Evolutionary conservation across 257 asterid species (phyloP).

Genomic region (Nicotiana noctiflora): DNA sequence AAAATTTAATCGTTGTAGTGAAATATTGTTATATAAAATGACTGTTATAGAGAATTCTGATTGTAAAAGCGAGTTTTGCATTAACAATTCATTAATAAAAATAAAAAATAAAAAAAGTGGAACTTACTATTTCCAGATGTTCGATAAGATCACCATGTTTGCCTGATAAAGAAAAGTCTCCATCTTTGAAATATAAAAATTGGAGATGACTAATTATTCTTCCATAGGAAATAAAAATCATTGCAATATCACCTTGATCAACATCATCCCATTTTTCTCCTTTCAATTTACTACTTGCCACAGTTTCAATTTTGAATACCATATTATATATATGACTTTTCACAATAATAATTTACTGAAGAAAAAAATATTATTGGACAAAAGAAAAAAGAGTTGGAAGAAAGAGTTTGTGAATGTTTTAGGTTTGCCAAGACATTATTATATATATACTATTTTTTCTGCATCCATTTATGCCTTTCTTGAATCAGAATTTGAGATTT

Average conservation of each 20-base stretch:
- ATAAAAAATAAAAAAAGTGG: neutral
- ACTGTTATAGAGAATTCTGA: too few relatives aligned
- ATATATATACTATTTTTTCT: neutral
- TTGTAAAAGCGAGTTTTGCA: too few relatives aligned
- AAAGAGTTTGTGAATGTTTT: neutral
- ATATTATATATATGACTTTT: neutral
- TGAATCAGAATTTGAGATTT: neutral
- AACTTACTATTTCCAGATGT: neutral
- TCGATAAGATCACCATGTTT: neutral
- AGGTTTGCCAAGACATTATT: neutral
- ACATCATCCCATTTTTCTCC: slow-evolving; percentile 2
- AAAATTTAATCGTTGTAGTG: too few relatives aligned
- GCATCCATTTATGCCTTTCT: neutral
- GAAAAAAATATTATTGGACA: neutral
- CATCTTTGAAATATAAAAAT: neutral
- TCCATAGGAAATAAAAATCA: neutral
- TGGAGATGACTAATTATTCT: neutral
- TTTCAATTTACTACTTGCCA: neutral
- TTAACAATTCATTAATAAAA: neutral
- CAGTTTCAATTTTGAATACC: neutral
- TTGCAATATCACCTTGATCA: slow-evolving; percentile 1
- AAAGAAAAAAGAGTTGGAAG: neutral
- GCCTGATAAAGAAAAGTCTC: neutral
- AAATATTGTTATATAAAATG: too few relatives aligned
- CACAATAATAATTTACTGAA: neutral